Base-by-base conservation (phyloP, 2,329 filamentous ascomycete genomes). In the Colletotrichum simmondsii region DNA sequence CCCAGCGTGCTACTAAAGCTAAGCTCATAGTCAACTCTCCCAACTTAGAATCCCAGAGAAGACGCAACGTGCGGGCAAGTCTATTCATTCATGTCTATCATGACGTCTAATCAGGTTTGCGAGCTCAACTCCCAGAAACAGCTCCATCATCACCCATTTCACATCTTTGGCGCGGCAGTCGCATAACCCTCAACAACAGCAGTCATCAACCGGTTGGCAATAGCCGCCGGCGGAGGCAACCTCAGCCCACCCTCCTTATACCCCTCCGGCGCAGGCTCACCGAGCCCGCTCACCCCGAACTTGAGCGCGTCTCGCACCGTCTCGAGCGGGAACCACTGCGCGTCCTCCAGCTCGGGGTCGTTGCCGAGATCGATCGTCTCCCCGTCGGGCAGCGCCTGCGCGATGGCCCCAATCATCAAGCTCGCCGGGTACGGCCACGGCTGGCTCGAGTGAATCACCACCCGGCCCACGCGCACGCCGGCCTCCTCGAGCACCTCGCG, bases 291-390 rank as follows among this genome's bases (percentile, higher is more conserved):
- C 0, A 91, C 91, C 0, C 94, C 93, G 10, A 89, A 85, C 69
- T 84, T 83, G 79, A 98, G 83, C 1, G 95, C 96, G 78, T 93
- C 90, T 78, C 91, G 87, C 2, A 98, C 91, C 83, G 98, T 95
- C 1, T 95, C 94, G 42, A 97, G 85, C 0, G 89, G 84, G 78
- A 96, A 96, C 97, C 97, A 99, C 81, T 91, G 93, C 3, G 97
- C 97, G 82, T 93, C 90, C 80, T 98, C 94, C 74, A 99, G 83
- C 85, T 99, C 97, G 0, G 94, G 94, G 80, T 99, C 97, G 81
- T 98, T 93, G 16, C 93, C 92, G 4, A 99, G 85, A 78, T 92
- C 89, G 64, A 99, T 95, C 37, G 83, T 89, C 87, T 99, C 97
- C 30, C 94, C 94, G 1, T 84, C 83, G 0, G 94, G 93, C 24